A percentile compares a stretch with the other conserved stretches of the same genome.
Evolutionary conservation across 148 eudicot species (phyloP).

Genomic region (Nepenthes mirabilis): DNA sequence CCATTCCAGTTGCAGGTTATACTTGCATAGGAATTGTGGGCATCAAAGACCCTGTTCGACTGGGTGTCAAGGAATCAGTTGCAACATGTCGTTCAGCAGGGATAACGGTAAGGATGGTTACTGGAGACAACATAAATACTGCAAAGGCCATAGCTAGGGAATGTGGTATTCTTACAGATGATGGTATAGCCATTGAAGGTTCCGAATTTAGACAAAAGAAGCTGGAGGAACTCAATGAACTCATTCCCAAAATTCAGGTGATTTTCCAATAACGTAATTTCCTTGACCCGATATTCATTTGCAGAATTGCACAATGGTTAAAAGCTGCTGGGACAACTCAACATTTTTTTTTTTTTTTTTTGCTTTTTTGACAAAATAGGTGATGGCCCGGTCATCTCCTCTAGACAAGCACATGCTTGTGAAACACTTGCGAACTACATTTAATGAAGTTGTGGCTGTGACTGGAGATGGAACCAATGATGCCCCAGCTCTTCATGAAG

Average conservation of each 20-base stretch:
- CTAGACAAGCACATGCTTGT: constrained; percentile 89
- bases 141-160: constrained; percentile 98
- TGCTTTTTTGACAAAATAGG: constrained; percentile 19
- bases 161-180: constrained; percentile 97
- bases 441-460: constrained; percentile 93
- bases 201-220: constrained; percentile 82
- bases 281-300: neutral
- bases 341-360: neutral
- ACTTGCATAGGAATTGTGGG: constrained; percentile 92
- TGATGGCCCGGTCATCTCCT: constrained; percentile 97
- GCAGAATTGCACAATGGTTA: neutral
- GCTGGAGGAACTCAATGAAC: constrained; percentile 47
- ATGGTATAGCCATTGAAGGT: constrained; percentile 93
- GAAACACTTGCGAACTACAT: constrained; percentile 90
- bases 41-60: constrained; percentile 94
- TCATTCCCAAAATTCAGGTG: constrained; percentile 90
- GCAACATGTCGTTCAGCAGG: constrained; percentile 96
- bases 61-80: constrained; percentile 93
- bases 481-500: constrained; percentile 99
- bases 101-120: constrained; percentile 84
- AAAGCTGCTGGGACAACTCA: neutral
- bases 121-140: constrained; percentile 94
- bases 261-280: neutral
- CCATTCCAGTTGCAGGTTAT: constrained; percentile 65
- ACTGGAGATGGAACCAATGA: constrained; percentile 99